Percentiles rank a stretch among this genome's conserved stretches.
Evolutionary conservation across 441 rosid species (phyloP).

Genomic region (Erodium trifolium): DNA sequence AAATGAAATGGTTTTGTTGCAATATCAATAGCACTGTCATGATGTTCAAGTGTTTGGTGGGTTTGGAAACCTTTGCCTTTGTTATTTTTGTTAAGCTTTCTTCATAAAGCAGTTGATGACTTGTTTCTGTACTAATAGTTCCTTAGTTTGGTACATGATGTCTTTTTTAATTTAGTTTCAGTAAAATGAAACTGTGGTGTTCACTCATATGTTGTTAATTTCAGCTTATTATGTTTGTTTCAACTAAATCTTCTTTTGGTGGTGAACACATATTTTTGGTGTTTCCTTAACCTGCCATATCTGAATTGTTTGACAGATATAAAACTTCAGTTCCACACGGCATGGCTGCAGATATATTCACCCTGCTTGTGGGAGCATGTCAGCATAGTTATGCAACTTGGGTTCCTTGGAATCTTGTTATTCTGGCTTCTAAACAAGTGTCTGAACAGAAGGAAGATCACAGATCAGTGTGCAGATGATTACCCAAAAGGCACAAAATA

Average conservation of each 20-base stretch:
- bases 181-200: neutral
- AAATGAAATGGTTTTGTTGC: neutral
- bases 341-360: constrained; percentile 34
- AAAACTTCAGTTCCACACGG: constrained; percentile 24
- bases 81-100: neutral
- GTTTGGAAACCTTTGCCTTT: neutral
- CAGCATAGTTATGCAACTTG: constrained; percentile 40
- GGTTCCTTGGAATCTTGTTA: constrained; percentile 40
- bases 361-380: constrained; percentile 56
- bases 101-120: neutral
- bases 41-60: constrained; percentile 1
- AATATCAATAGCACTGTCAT: neutral
- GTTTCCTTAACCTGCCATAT: constrained; percentile 8
- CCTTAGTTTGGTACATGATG: neutral
- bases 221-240: neutral
- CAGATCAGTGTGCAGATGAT: constrained; percentile 26
- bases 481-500: constrained; percentile 23
- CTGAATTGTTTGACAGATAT: constrained; percentile 26
- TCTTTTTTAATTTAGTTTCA: neutral
- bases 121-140: neutral
- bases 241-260: neutral
- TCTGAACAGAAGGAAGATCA: constrained; percentile 19
- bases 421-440: constrained; percentile 25
- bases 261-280: neutral
- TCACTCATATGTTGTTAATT: neutral